These are phyloP conservation scores for Dactylorhiza incarnata DNA, from an alignment of 106 monocot species.

Conservation along the genomic window DNA sequence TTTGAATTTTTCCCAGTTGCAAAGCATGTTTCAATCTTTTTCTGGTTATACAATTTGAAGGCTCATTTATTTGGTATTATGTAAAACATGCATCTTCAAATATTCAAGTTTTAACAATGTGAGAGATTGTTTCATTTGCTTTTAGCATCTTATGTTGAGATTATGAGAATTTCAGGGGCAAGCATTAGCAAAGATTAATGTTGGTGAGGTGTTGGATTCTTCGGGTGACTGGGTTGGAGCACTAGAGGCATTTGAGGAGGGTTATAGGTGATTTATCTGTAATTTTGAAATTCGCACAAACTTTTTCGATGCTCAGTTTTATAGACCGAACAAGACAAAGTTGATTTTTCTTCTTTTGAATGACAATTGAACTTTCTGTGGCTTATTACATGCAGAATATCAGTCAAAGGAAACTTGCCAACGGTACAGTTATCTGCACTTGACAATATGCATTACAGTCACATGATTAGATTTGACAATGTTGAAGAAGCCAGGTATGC, in stretches of 20 bases:
- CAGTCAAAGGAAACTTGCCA: conserved; percentile 56
- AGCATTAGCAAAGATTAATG: conserved; percentile 90
- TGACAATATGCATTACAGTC: conserved; percentile 96
- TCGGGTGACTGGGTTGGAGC: conserved; percentile 89
- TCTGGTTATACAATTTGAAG: neutral
- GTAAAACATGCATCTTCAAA: neutral
- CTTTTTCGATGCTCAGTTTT: neutral
- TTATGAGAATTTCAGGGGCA: conserved; percentile 59
- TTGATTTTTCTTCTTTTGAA: neutral
- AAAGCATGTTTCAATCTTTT: neutral
- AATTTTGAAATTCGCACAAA: neutral
- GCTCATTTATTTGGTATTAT: neutral
- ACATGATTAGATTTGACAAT: conserved; percentile 98
- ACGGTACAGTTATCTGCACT: conserved; percentile 66
- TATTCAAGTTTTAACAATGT: neutral
- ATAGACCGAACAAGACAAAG: neutral
- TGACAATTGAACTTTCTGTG: neutral
- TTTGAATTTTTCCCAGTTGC: neutral
- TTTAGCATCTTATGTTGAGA: neutral
- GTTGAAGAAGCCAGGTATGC: conserved; percentile 77
- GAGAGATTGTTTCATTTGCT: neutral
- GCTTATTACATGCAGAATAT: conserved; percentile 45
- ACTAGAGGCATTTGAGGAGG: conserved; percentile 82
- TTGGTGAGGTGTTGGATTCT: conserved; percentile 82
- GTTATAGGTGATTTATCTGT: conserved; percentile 52